Evolutionary conservation across 768 basidiomycete genomes (phyloP).

Genomic region (Boletus coccyginus): DNA sequence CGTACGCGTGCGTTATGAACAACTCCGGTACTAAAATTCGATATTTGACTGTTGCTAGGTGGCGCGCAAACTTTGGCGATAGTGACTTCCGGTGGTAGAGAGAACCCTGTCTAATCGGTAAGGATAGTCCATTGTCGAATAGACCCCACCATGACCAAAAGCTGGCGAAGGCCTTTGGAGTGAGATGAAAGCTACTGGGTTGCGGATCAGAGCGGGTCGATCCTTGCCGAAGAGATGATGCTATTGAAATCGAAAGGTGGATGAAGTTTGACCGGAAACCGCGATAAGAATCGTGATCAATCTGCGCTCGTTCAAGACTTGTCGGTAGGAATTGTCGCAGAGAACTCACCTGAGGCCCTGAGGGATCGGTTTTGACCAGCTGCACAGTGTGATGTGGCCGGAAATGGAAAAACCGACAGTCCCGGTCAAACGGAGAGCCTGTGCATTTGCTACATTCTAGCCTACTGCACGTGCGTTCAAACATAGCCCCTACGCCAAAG

Average conservation of each 20-base stretch:
- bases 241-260: constrained; percentile 85
- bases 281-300: constrained; percentile 68
- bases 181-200: constrained; percentile 79
- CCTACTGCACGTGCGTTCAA: constrained; percentile 76
- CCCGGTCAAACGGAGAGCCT: constrained; percentile 65
- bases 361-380: constrained; percentile 47
- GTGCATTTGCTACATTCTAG: constrained; percentile 60
- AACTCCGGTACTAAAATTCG: constrained; percentile 73
- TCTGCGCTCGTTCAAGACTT: constrained; percentile 29
- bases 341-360: constrained; percentile 47
- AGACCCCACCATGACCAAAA: constrained; percentile 92
- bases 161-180: constrained; percentile 79
- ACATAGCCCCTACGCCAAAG: constrained; percentile 78
- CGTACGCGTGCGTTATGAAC: constrained; percentile 84
- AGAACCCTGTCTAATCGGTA: constrained; percentile 87
- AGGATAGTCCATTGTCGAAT: constrained; percentile 73
- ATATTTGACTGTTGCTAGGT: constrained; percentile 91
- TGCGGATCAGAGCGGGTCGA: constrained; percentile 16
- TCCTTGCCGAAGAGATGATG: constrained; percentile 51
- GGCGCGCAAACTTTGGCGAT: constrained; percentile 85
- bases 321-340: background rate
- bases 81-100: constrained; percentile 69
- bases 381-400: constrained; percentile 75
- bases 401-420: constrained; percentile 80
- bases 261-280: constrained; percentile 93